Evolutionary conservation across 495 filamentous ascomycete genomes (phyloP).

Genomic region (Xylaria flabelliformis): DNA sequence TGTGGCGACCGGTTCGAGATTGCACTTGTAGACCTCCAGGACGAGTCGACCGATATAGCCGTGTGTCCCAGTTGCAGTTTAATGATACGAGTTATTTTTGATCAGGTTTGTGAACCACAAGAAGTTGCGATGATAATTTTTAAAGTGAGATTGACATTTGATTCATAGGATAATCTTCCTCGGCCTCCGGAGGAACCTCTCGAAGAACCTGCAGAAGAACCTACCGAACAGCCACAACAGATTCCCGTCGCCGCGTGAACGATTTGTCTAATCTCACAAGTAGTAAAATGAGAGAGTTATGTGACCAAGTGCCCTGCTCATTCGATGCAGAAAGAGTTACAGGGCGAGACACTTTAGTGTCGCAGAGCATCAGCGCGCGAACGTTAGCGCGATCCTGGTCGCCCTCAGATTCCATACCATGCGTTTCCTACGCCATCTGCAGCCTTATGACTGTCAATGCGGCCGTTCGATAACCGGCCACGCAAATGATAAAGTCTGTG

Average conservation of each 20-base stretch:
- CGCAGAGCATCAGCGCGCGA: conserved; percentile 12
- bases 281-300: not conserved
- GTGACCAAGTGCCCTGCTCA: not conserved
- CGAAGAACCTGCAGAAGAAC: conserved; percentile 29
- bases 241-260: conserved; percentile 40
- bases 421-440: not conserved
- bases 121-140: not conserved
- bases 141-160: conserved; percentile 11
- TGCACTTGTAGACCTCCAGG: conserved; percentile 78
- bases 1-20: conserved; percentile 99
- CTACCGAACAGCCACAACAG: conserved; percentile 31
- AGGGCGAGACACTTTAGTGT: conserved; percentile 1
- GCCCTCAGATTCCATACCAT: not conserved
- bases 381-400: not conserved
- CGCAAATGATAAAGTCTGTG: not conserved
- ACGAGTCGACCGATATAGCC: conserved; percentile 83
- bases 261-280: not conserved
- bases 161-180: conserved; percentile 45
- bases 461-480: not conserved
- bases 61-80: conserved; percentile 96
- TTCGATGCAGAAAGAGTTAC: conserved; percentile 7
- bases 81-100: conserved; percentile 95
- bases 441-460: not conserved
- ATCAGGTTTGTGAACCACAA: conserved; percentile 65
- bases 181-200: conserved; percentile 40